Evolutionary conservation across 78 protist genomes (phyloP).

Genomic region (Bodo saltans): DNA sequence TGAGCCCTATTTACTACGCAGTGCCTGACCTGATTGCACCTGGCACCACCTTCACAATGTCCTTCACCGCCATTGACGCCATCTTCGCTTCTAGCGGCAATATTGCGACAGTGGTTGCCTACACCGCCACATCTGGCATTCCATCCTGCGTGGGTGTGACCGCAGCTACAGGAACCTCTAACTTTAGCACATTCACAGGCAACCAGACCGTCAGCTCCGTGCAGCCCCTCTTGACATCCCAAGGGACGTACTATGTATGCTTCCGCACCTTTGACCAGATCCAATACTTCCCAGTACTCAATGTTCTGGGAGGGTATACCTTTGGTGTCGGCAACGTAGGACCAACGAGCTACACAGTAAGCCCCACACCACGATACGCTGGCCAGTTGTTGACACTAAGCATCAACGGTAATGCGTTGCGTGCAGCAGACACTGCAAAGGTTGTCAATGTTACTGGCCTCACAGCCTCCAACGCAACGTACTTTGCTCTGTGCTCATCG

Average conservation of each 20-base stretch:
- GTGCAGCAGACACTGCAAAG: background rate
- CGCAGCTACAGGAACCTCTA: too few relatives aligned
- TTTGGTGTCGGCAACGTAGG: background rate
- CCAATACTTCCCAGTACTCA: background rate
- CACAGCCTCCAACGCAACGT: background rate
- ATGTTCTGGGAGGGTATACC: background rate
- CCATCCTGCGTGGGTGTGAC: too few relatives aligned
- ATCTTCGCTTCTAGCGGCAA: background rate
- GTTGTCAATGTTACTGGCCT: background rate
- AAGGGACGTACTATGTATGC: background rate
- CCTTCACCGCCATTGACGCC: background rate
- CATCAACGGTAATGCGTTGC: background rate
- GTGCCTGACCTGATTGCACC: background rate
- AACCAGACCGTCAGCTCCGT: background rate
- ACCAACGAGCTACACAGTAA: background rate
- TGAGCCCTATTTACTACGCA: background rate
- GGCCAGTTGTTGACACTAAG: background rate
- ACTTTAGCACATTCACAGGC: too few relatives aligned
- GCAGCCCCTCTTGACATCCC: background rate
- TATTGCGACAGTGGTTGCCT: too few relatives aligned
- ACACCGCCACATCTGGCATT: too few relatives aligned
- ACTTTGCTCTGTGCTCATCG: background rate
- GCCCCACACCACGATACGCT: background rate
- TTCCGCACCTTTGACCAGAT: background rate
- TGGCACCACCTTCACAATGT: background rate